A percentile compares a stretch with the other conserved stretches of the same genome.
Evolutionary conservation across 2,329 filamentous ascomycete genomes (phyloP).

Genomic region (Chrysoporthe puriensis): DNA sequence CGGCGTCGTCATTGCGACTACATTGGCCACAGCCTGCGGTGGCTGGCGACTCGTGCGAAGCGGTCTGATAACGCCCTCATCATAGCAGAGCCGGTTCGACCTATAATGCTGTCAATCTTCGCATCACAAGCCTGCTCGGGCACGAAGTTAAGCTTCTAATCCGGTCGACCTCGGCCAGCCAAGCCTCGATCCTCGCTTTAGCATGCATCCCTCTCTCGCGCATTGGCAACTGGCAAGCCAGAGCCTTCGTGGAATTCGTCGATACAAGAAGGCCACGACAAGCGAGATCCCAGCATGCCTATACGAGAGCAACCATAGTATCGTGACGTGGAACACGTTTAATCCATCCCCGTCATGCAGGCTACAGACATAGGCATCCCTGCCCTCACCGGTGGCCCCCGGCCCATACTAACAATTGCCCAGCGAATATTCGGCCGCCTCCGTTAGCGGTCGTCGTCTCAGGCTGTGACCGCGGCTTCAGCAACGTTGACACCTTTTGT

Average conservation of each 20-base stretch:
- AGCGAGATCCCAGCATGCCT: not conserved
- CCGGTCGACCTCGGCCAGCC: constrained; percentile 10
- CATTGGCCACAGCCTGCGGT: not conserved
- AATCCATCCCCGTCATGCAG: not conserved
- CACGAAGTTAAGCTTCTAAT: not conserved
- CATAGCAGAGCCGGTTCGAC: not conserved
- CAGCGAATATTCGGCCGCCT: too few species aligned
- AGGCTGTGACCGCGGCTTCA: too few species aligned
- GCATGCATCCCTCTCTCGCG: constrained; percentile 1
- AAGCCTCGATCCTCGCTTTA: constrained; percentile 2
- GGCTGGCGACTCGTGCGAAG: not conserved
- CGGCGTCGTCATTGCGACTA: constrained; percentile 20
- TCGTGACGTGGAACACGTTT: constrained; percentile 3
- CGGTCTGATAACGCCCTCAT: not conserved
- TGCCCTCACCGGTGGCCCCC: not conserved
- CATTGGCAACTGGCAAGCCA: not conserved
- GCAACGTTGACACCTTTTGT: not conserved
- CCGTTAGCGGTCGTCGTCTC: too few species aligned
- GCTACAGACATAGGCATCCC: not conserved
- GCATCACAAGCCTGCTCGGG: not conserved
- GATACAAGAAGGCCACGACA: constrained; percentile 2
- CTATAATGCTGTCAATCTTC: not conserved
- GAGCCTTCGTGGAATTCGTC: constrained; percentile 3
- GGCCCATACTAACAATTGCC: not conserved
- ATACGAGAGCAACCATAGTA: not conserved